Base-by-base conservation (phyloP, 208 protist species). In the Endotrypanum monterogeii region DNA sequence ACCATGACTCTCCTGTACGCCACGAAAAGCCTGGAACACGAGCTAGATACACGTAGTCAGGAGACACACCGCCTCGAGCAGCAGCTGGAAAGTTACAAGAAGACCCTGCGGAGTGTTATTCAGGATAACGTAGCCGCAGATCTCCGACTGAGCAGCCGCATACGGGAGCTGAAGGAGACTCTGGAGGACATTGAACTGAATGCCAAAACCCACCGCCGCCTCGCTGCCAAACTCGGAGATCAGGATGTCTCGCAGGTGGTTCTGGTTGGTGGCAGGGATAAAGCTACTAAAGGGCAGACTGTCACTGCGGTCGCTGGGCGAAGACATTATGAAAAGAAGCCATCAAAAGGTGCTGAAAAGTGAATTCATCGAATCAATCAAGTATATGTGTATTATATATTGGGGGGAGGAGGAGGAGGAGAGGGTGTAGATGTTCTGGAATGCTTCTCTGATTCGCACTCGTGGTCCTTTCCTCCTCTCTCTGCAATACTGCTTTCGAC, bases 111-210 rank as follows among this genome's bases (percentile, higher is more conserved):
- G 2, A 30, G 37, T 23, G 69, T 82, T 32, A 80, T 91, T 37
- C 71, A 79, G 65, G 46, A 83, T 9, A 91, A 88, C 78, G 84
- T 86, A 3, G 78, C 54, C 11, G 57, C 71, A 1, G 83, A 84
- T 28, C 61, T 82, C 41, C 46, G 71, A 28, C 81, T 93, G 48
- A 76, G 74, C 35, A 77, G 63, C 48, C 69, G 76, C 50, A 93
- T 96, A 51, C 63, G 60, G 44, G 87, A 92, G 25, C 46, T 90
- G 20, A 72, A 88, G 35, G 85, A 89, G 35, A 89, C 83, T n/a
- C 73, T 94, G 41, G 80, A 80, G 25, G 89, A 96, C 7, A 81
- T 96, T 41, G 71, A 82, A n/a, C 67, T 87, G 30, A 96, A 94
- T 66, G 16, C 88, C 3, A 50, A 75, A 14, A 86, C 87, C 65